These are phyloP conservation scores for Chaetomiaceae sp. DNA, from an alignment of 2,329 filamentous ascomycete genomes.

Conservation along the genomic window DNA sequence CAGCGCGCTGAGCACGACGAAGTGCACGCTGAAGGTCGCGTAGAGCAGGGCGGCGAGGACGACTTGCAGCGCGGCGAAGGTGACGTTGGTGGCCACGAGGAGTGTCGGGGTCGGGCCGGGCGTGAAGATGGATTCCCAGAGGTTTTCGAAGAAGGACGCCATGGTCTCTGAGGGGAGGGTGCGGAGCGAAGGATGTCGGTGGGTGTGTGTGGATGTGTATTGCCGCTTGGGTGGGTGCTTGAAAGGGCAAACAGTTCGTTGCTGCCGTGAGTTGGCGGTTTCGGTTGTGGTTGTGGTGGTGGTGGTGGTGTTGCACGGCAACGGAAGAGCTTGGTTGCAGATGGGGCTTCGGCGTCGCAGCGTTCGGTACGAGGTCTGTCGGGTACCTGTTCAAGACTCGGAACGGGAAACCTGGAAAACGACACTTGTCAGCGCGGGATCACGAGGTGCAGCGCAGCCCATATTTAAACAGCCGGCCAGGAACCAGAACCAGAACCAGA, in stretches of 20 bases:
- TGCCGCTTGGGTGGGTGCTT: too few species aligned
- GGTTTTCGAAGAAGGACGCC: slow-evolving; percentile 63
- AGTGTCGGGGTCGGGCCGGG: slow-evolving; percentile 85
- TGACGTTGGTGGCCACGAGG: slow-evolving; percentile 81
- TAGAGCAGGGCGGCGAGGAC: slow-evolving; percentile 71
- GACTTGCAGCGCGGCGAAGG: slow-evolving; percentile 79
- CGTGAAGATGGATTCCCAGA: slow-evolving; percentile 91
- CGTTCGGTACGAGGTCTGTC: too few species aligned
- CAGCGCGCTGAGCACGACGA: slow-evolving; percentile 72
- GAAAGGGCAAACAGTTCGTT: too few species aligned
- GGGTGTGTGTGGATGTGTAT: too few species aligned
- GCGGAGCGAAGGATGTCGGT: too few species aligned
- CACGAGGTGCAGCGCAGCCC: not conserved
- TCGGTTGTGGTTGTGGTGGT: too few species aligned
- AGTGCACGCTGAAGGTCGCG: slow-evolving; percentile 84
- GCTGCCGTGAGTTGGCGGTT: too few species aligned
- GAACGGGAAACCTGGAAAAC: too few species aligned
- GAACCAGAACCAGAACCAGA: too few species aligned
- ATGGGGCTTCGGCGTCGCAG: too few species aligned
- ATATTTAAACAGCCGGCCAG: slow-evolving; percentile 12
- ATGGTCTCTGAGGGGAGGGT: slow-evolving; percentile 36
- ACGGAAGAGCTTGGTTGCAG: too few species aligned
- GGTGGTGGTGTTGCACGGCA: too few species aligned
- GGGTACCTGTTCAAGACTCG: not conserved
- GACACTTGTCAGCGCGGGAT: slow-evolving; percentile 9